A percentile compares a stretch with the other conserved stretches of the same genome.
phyloP scores from a whole-genome alignment of 192 early-diverging fungal genomes.

The Endogone sp. region DNA sequence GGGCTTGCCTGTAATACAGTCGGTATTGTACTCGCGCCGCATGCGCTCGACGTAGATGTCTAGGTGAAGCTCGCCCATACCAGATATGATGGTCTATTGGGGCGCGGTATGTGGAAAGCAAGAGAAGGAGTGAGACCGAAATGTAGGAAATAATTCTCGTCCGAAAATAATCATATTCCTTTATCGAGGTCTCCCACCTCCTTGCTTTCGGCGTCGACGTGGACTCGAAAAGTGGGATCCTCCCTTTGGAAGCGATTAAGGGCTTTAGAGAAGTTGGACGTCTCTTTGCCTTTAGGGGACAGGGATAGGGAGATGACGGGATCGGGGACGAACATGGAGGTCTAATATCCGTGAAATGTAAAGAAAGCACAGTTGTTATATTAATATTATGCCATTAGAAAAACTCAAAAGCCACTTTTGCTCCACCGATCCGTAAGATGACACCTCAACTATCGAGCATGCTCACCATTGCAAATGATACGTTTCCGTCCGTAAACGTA shows the following conservation, averaged over 20 bases:
- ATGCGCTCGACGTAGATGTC: conserved; percentile 98
- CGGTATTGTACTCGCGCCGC: conserved; percentile 95
- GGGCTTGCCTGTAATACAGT: conserved; percentile 95
- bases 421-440: not conserved
- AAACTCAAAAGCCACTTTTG: not conserved
- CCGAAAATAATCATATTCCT: too few relatives aligned
- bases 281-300: conserved; percentile 87
- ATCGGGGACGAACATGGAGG: conserved; percentile 96
- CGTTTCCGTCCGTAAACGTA: conserved; percentile 89
- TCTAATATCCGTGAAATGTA: conserved; percentile 40
- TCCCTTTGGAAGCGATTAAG: conserved; percentile 80
- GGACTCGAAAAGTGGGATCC: conserved; percentile 83
- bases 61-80: conserved; percentile 86
- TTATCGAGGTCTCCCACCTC: too few relatives aligned
- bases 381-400: not conserved
- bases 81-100: conserved; percentile 71
- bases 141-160: too few relatives aligned
- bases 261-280: conserved; percentile 62
- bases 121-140: not conserved
- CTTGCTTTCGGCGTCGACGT: conserved; percentile 75
- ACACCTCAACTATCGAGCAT: not conserved
- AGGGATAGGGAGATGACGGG: conserved; percentile 95
- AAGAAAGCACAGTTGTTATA: not conserved
- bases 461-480: conserved; percentile 75
- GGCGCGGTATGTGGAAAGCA: not conserved